Evolutionary conservation across 163 green algal genomes (phyloP), one percentile per base, ranked within the genome.

Genomic region (Trebouxia gelatinosa): DNA sequence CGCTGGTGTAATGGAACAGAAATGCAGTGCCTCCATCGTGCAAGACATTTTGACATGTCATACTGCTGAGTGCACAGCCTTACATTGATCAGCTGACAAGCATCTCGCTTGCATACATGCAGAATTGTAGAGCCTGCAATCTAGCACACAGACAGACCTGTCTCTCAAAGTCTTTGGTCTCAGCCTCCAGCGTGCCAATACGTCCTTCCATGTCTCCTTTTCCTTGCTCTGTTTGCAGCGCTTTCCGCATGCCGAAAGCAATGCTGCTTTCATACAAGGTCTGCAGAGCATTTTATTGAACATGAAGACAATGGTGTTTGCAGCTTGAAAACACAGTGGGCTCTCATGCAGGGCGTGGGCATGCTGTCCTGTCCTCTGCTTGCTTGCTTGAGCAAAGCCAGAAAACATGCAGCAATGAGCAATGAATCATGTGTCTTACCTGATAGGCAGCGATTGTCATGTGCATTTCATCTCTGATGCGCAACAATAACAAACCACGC

Each of bases 191-290:
- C 74, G 89, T 83, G 61, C 87, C 80, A 64, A 96, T 94, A 34
- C 86, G 86, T 0, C 82, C 72, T 85, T 95, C 92, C 89, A 95
- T 92, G 59, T 95, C 91, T 35, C 84, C 86, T 80, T 95, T 95
- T 70, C 90, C 91, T 81, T 94, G 87, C 86, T 97, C 92, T 64
- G 89, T 92, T 79, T 93, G 86, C 74, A 97, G 84, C 1, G 91
- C 90, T 83, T 96, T 96, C 59, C 92, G 89, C 89, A 97, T 94
- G 48, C 92, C 92, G 83, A 97, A 97, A 4, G 92, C 92, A 23
- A 96, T 84, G 19, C 82, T 87, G 79, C 83, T 92, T 84, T 97
- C 92, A 77, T 96, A 97, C 79, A 97, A 82, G 6, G 92, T 97
- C 89, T 96, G 86, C 74, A 74, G 50, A n/a, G n/a, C n/a, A n/a